These are phyloP conservation scores for Leccinum boreale DNA, from an alignment of 768 basidiomycete genomes.

Conservation along the genomic window DNA sequence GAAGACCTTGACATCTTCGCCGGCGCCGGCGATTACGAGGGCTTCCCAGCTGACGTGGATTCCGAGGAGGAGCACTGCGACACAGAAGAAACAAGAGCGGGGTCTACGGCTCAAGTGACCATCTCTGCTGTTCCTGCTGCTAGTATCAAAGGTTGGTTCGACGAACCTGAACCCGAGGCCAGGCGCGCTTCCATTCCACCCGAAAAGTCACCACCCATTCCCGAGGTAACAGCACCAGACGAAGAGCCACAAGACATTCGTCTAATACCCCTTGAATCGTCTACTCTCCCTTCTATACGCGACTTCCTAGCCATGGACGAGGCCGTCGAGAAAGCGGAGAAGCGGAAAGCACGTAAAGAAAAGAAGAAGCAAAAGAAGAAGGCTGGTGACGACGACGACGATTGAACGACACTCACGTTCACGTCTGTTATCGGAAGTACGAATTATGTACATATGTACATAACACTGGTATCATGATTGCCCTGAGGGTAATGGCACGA, in stretches of 20 bases:
- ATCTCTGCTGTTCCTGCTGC: slow-evolving; percentile 1
- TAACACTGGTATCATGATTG: slow-evolving; percentile 1
- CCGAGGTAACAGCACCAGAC: slow-evolving; percentile 9
- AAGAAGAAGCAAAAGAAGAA: slow-evolving; percentile 53
- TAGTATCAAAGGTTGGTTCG: slow-evolving; percentile 43
- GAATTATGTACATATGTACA: slow-evolving; percentile 1
- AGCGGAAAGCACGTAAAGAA: slow-evolving; percentile 72
- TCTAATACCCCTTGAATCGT: slow-evolving; percentile 75
- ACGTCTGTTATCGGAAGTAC: not conserved
- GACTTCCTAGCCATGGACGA: slow-evolving; percentile 79
- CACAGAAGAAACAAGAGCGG: slow-evolving; percentile 13
- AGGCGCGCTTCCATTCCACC: not conserved
- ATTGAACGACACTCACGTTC: slow-evolving; percentile 15
- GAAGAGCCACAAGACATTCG: slow-evolving; percentile 45
- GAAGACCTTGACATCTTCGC: slow-evolving; percentile 86
- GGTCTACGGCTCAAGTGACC: slow-evolving; percentile 8
- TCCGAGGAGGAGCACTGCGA: slow-evolving; percentile 37
- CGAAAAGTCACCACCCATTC: slow-evolving; percentile 14
- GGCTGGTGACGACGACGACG: slow-evolving; percentile 26
- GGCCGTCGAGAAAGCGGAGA: slow-evolving; percentile 59
- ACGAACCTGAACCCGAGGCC: slow-evolving; percentile 35
- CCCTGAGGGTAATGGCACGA: slow-evolving; percentile 12
- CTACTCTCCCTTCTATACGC: slow-evolving; percentile 76
- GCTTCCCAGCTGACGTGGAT: slow-evolving; percentile 56
- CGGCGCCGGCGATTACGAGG: slow-evolving; percentile 80